A percentile compares a stretch with the other conserved stretches of the same genome.
Evolutionary conservation across 1,139 yeast genomes (phyloP).

Genomic region (Hanseniaspora sp.): DNA sequence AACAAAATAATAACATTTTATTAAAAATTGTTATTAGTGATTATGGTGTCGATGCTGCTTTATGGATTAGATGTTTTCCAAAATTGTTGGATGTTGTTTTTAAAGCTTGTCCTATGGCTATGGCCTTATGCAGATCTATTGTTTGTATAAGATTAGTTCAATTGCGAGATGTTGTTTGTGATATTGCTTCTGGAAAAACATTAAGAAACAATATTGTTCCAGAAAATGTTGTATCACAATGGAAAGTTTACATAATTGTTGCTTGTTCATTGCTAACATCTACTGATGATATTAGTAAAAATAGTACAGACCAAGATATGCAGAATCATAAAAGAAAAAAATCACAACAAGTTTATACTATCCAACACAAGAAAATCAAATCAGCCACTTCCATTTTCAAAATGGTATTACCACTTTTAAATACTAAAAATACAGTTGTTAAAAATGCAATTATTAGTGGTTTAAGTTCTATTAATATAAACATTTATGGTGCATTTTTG

Average conservation of each 20-base stretch:
- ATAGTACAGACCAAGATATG: constrained; percentile 47
- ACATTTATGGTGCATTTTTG: constrained; percentile 70
- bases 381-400: constrained; percentile 84
- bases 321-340: constrained; percentile 40
- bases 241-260: constrained; percentile 79
- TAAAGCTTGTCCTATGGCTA: constrained; percentile 80
- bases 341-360: constrained; percentile 63
- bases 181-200: constrained; percentile 41
- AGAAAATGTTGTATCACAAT: constrained; percentile 68
- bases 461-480: constrained; percentile 77
- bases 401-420: constrained; percentile 73
- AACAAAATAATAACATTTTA: constrained; percentile 49
- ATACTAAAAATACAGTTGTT: constrained; percentile 58
- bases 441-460: constrained; percentile 83
- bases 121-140: constrained; percentile 85
- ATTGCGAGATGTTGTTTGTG: constrained; percentile 68
- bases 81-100: constrained; percentile 59
- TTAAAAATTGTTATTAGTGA: constrained; percentile 76
- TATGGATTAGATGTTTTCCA: constrained; percentile 88
- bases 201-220: constrained; percentile 41
- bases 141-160: constrained; percentile 84
- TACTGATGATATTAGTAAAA: constrained; percentile 56
- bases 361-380: constrained; percentile 83
- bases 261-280: constrained; percentile 89
- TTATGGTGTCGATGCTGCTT: constrained; percentile 87